Percentiles rank a stretch among this genome's conserved stretches.
phyloP scores from a whole-genome alignment of 495 filamentous ascomycete species.

The Parmelia sp. region DNA sequence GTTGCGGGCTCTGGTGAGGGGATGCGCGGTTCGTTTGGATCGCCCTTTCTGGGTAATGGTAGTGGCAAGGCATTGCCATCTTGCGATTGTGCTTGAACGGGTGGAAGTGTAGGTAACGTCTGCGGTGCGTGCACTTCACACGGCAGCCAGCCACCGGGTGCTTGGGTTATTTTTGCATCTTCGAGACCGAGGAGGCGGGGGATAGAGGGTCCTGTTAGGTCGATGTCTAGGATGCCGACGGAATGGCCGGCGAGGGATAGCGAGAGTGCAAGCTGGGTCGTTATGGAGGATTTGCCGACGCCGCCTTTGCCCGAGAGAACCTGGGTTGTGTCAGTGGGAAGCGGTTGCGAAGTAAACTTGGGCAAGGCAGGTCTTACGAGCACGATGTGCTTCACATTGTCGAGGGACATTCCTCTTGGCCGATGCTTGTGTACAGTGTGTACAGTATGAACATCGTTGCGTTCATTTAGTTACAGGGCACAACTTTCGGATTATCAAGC shows the following conservation, averaged over 20 bases:
- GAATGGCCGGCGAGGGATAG: constrained; percentile 76
- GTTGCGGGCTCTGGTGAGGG: neutral
- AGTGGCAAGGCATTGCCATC: constrained; percentile 9
- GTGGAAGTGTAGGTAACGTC: constrained; percentile 25
- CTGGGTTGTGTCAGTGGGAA: constrained; percentile 41
- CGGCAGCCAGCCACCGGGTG: constrained; percentile 82
- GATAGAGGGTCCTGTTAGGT: constrained; percentile 93
- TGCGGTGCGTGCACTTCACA: constrained; percentile 64
- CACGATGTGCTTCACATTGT: constrained; percentile 48
- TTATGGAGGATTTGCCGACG: constrained; percentile 95
- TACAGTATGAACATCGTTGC: neutral
- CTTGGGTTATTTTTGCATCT: constrained; percentile 81
- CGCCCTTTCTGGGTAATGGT: too few species aligned
- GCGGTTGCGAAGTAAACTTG: constrained; percentile 38
- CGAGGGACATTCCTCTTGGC: constrained; percentile 38
- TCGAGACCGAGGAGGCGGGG: constrained; percentile 89
- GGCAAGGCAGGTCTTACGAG: constrained; percentile 41
- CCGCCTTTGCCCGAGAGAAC: constrained; percentile 97
- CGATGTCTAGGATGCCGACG: constrained; percentile 92
- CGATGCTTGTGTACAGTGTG: neutral
- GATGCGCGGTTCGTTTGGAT: too few species aligned
- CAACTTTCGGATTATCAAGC: constrained; percentile 3
- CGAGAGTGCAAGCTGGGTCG: constrained; percentile 87
- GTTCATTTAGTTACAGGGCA: neutral
- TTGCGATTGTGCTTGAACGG: constrained; percentile 22